Evolutionary conservation across 805 yeast genomes (phyloP), one percentile per base, ranked within the genome.

Genomic region (Clavispora asparagi): DNA sequence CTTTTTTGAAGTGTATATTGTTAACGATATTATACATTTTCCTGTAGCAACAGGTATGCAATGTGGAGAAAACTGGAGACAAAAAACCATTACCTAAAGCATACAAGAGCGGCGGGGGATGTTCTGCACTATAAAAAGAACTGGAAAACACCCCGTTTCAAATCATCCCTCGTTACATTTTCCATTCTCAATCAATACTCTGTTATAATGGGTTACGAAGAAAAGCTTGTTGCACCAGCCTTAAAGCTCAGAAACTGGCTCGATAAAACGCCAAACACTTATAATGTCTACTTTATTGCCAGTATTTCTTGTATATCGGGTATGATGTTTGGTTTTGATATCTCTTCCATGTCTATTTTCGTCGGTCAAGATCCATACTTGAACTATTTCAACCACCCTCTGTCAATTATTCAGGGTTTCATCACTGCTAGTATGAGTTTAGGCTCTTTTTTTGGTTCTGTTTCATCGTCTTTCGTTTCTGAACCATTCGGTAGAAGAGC

Each of bases 381-480:
- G 30, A 53, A 62, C 0, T 82, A 63, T 55, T 86, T 86, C 65
- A 53, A 75, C 48, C 43, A 63, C 37, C 89, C 91, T 4, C 61
- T 68, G 32, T 71, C 89, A 0, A 59, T 73, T 2, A 58, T 68
- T 37, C 94, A 87, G 63, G 95, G 95, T 27, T 74, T 86, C 46
- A 78, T 87, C 51, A 84, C 89, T 12, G 82, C 89, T 3, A 67
- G 88, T 6, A 85, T 83, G 81, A 80, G 94, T 16, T 81, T 83
- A 52, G 95, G 95, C 32, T 87, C 89, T 0, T 76, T 85, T 52
- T 56, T 82, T 45, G 92, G 92, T 12, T 82, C 90, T 40, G 61
- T 85, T 43, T 58, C 60, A 7, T 64, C 61, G 27, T 44, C 53
- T 1, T 52, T 52, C 14, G 46, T 52, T 13, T 48, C 53, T 11